A percentile compares a stretch with the other conserved stretches of the same genome.
phyloP scores from a whole-genome alignment of 2,329 filamentous ascomycete genomes.

The Tolypocladium endophyticum region DNA sequence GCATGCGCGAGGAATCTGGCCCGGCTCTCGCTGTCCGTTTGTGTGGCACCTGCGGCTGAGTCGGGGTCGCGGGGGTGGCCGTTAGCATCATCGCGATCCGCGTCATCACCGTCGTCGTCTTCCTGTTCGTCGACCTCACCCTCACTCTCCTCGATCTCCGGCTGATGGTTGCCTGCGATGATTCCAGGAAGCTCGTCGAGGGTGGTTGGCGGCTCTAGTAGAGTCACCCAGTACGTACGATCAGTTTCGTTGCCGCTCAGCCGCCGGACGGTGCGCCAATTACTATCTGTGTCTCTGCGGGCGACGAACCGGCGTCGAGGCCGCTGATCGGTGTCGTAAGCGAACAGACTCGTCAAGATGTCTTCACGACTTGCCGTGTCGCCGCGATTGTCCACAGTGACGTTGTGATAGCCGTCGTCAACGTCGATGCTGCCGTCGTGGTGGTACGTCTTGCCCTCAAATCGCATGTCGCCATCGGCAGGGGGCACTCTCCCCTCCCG shows the following conservation, averaged over 20 bases:
- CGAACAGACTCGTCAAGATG: constrained; percentile 46
- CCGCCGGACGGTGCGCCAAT: constrained; percentile 23
- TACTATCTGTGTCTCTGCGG: constrained; percentile 20
- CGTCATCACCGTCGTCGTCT: constrained; percentile 9
- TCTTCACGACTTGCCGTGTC: constrained; percentile 52
- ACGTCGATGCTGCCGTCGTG: constrained; percentile 55
- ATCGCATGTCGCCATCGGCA: constrained; percentile 43
- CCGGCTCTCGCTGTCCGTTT: constrained; percentile 29
- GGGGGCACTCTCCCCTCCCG: constrained; percentile 59
- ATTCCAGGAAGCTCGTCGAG: constrained; percentile 31
- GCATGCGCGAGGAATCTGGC: constrained; percentile 24
- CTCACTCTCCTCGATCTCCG: constrained; percentile 13
- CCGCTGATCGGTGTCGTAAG: constrained; percentile 20
- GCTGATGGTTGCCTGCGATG: constrained; percentile 20
- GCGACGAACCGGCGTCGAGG: constrained; percentile 17
- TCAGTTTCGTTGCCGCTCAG: constrained; percentile 20
- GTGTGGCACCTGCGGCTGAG: background rate
- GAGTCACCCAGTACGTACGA: constrained; percentile 29
- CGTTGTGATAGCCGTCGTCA: constrained; percentile 42
- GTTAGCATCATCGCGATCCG: constrained; percentile 12
- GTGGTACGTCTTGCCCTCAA: constrained; percentile 57
- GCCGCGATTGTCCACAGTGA: constrained; percentile 47
- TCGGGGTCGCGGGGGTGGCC: constrained; percentile 9
- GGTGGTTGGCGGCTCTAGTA: constrained; percentile 34
- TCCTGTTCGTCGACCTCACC: constrained; percentile 16